Base-by-base conservation (phyloP, 108 stramenopile genomes). In the Licmophora abbreviata region DNA sequence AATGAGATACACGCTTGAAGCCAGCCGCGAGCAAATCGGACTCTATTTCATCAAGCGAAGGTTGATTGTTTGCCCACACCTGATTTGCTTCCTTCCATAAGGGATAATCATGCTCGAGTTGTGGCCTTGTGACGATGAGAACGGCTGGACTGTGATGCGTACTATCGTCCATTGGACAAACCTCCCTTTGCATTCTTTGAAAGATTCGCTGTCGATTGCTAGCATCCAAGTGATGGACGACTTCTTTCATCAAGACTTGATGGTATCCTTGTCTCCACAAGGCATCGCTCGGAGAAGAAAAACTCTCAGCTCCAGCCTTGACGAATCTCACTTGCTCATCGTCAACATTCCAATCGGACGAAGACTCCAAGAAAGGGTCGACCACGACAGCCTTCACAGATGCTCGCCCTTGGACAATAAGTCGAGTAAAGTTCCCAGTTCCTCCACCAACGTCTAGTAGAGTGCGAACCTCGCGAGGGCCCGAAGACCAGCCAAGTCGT, bases 71-170 rank as follows among this genome's bases (percentile, higher is more conserved):
- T 10, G 67, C 70, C 83, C 83, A 84, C 0, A 77, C 76, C 29
- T 66, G 20, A 12, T 50, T 37, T 2, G 83, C 83, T 26, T 58
- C 78, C 4, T 48, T 47, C 78, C 78, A 84, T 0, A 84, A 50
- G 27, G 83, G 83, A 63, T 84, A 84, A 44, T 84, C 83, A 59
- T 80, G 74, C 0, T 77, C 83, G 3, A 49, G 33, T 48, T 74
- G 69, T 4, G 83, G 83, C 15, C 77, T 48, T 6, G 83, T 84
- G 1, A 83, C 47, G 40, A 84, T 76, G 4, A 77, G 47, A 1
- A 84, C 32, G 7, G 57, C 40, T 23, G 75, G 65, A n/a, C n/a
- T n/a, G n/a, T n/a, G n/a, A n/a, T n/a, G n/a, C n/a, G n/a, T n/a
- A n/a, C n/a, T n/a, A 3, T 44, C 34, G 8, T 20, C 46, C 41